A percentile compares a stretch with the other conserved stretches of the same genome.
phyloP scores from a whole-genome alignment of 192 early-diverging fungal species.

The Backusella psychrophila region DNA sequence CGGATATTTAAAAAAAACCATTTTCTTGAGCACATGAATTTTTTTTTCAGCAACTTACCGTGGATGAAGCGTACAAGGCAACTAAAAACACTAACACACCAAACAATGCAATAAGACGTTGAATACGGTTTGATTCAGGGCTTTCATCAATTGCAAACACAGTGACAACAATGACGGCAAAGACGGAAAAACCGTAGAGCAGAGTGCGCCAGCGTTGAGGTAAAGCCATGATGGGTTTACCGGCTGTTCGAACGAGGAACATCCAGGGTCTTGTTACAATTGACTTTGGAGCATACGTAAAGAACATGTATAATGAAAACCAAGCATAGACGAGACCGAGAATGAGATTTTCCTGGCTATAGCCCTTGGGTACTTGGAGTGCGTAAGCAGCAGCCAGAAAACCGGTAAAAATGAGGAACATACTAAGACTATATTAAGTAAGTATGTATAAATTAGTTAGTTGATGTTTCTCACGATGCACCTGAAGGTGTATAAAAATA shows the following conservation, averaged over 20 bases:
- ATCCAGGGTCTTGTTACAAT: slow-evolving; percentile 18
- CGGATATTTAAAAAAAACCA: neutral
- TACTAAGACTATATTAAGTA: slow-evolving; percentile 7
- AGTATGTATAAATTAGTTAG: neutral
- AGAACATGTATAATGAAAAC: slow-evolving; percentile 20
- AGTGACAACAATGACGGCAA: slow-evolving; percentile 47
- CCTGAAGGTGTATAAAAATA: neutral
- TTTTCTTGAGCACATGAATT: neutral
- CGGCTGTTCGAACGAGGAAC: neutral
- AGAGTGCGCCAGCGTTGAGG: neutral
- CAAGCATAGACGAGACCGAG: slow-evolving; percentile 27
- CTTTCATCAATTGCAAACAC: slow-evolving; percentile 55
- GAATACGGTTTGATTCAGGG: slow-evolving; percentile 53
- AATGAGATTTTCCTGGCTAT: slow-evolving; percentile 31
- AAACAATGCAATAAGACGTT: slow-evolving; percentile 74
- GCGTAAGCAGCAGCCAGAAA: slow-evolving; percentile 24
- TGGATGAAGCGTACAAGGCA: slow-evolving; percentile 52
- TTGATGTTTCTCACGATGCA: neutral
- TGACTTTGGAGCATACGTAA: slow-evolving; percentile 9
- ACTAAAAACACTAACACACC: slow-evolving; percentile 62
- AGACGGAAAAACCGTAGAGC: slow-evolving; percentile 20
- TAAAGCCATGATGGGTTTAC: slow-evolving; percentile 18
- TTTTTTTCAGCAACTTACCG: slow-evolving; percentile 2
- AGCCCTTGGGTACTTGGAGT: slow-evolving; percentile 30
- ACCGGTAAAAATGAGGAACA: slow-evolving; percentile 29